Conservation (phyloP, 2,329 filamentous ascomycete genomes). For the Exophiala bonariae region DNA sequence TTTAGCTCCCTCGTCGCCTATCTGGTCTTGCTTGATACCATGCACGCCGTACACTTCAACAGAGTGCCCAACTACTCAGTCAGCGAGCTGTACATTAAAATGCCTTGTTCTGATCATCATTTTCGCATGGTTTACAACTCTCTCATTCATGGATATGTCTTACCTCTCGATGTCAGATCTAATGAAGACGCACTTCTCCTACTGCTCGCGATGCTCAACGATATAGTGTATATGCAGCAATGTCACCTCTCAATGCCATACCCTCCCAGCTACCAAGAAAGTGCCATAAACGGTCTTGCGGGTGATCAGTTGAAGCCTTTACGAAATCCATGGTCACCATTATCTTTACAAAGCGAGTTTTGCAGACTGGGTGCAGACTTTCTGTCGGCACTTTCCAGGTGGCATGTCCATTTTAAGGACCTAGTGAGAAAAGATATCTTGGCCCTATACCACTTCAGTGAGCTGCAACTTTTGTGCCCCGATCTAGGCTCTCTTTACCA, state of each 20-base stretch:
- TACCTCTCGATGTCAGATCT: not conserved
- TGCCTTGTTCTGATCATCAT: not conserved
- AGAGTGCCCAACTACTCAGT: not conserved
- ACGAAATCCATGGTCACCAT: not conserved
- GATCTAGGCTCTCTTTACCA: not conserved
- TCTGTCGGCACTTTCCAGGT: not conserved
- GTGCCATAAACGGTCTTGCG: not conserved
- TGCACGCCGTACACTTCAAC: not conserved
- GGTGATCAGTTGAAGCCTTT: not conserved
- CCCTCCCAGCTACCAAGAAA: not conserved
- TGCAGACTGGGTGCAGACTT: not conserved
- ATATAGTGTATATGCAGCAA: not conserved
- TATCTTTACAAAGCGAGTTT: not conserved
- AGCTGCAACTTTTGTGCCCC: not conserved
- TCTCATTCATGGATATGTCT: not conserved
- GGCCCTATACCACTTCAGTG: not conserved
- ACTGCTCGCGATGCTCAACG: not conserved
- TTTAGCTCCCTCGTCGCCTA: not conserved
- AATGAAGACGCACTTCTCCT: not conserved
- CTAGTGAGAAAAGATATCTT: not conserved
- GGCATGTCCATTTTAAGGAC: not conserved
- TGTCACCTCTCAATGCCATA: not conserved
- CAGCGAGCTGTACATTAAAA: not conserved
- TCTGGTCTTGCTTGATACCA: not conserved
- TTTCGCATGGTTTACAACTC: not conserved